Conservation (phyloP, 768 basidiomycete species). For the Suillus subluteus region DNA sequence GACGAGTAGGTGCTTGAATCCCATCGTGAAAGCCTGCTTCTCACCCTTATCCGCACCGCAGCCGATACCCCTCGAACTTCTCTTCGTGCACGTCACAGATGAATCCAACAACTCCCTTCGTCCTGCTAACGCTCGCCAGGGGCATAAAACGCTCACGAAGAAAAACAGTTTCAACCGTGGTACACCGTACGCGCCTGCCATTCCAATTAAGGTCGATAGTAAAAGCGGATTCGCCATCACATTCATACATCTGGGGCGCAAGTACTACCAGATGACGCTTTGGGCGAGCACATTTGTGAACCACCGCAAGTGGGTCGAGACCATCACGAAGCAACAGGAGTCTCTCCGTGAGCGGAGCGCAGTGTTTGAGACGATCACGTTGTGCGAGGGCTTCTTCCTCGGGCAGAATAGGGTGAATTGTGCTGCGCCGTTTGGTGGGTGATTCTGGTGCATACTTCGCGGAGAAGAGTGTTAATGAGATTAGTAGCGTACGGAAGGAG, state of each 20-base stretch:
- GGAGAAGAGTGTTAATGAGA: constrained; percentile 10
- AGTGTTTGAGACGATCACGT: constrained; percentile 82
- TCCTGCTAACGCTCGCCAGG: constrained; percentile 44
- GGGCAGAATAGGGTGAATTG: constrained; percentile 90
- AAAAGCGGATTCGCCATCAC: constrained; percentile 93
- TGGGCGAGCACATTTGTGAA: constrained; percentile 86
- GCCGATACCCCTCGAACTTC: constrained; percentile 96
- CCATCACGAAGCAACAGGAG: constrained; percentile 89
- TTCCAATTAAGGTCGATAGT: constrained; percentile 56
- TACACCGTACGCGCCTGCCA: constrained; percentile 47
- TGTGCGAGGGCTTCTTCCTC: constrained; percentile 89
- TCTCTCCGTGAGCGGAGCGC: constrained; percentile 79
- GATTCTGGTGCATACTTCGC: constrained; percentile 7
- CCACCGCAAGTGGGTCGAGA: constrained; percentile 94
- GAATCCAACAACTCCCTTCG: constrained; percentile 46
- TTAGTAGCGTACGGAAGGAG: constrained; percentile 73
- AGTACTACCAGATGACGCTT: constrained; percentile 88
- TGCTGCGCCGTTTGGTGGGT: constrained; percentile 84
- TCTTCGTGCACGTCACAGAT: constrained; percentile 79
- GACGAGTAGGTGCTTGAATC: constrained; percentile 63
- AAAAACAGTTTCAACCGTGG: constrained; percentile 45
- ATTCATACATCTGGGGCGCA: constrained; percentile 91
- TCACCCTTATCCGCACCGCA: constrained; percentile 34
- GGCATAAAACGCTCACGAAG: constrained; percentile 46
- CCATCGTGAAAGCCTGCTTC: background rate